Evolutionary conservation across 208 protist species (phyloP), one percentile per base, ranked within the genome.

Genomic region (Acanthamoeba sp.): DNA sequence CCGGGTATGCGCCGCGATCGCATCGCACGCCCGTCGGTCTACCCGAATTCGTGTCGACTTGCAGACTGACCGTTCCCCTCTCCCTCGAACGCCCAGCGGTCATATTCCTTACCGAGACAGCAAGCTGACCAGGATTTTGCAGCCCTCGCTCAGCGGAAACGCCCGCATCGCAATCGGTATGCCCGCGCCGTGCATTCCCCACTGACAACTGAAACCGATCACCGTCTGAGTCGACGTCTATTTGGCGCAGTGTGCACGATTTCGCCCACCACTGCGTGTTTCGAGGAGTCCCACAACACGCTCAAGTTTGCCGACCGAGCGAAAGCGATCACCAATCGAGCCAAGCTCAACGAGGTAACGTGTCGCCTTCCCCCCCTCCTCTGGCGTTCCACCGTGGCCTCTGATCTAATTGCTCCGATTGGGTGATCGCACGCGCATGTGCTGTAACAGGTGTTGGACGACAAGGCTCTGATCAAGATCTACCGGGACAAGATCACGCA

Each of bases 21-120:
- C 12, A 9, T 52, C 12, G 45, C 10, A 52, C 18, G 45, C 10
- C 18, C n/a, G n/a, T n/a, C n/a, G n/a, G n/a, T n/a, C n/a, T n/a
- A n/a, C n/a, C n/a, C n/a, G n/a, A 52, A 10, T 52, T 2, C 18
- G 45, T 2, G 45, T n/a, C n/a, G n/a, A n/a, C n/a, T n/a, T n/a
- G n/a, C n/a, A n/a, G n/a, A n/a, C n/a, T n/a, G 6, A 6, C 14
- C 62, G 62, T 71, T 71, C 20, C 6, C 27, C 62, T 7, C 14
- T 71, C 7, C 27, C 27, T 27, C 62, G 18, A 29, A 48, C 69
- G 88, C 64, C 95, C 48, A 95, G 95, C 50, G 94, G 62, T 20
- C 97, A 98, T 91, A 97, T 98, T 32, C 97, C 97, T 12, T 98
- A 97, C 73, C 96, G 97, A 57, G 96, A 98, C 91, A 97, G 94